Conservation (phyloP, 441 rosid species). For the Populus trichocarpa region DNA sequence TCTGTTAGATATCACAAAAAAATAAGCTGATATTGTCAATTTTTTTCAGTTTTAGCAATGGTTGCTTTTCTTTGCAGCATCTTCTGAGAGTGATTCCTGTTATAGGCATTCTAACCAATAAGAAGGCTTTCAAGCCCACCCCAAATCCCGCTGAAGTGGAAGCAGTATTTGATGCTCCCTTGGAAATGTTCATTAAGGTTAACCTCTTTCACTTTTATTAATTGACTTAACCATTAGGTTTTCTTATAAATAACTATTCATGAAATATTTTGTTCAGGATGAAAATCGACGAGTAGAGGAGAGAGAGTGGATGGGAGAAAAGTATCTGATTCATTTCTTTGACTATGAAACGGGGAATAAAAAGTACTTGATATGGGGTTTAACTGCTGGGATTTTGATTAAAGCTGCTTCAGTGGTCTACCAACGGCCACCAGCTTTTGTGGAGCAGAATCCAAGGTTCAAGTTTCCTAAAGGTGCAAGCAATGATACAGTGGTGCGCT, state of each 20-base stretch:
- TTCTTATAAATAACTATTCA: background rate
- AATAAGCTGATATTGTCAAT: background rate
- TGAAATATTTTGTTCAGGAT: slow-evolving; percentile 44
- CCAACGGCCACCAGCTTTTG: slow-evolving; percentile 62
- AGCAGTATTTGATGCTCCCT: slow-evolving; percentile 76
- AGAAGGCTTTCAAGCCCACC: slow-evolving; percentile 47
- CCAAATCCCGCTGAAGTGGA: slow-evolving; percentile 89
- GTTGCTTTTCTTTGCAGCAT: slow-evolving; percentile 50
- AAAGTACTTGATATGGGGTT: slow-evolving; percentile 75
- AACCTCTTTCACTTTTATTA: background rate
- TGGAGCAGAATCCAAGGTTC: slow-evolving; percentile 71
- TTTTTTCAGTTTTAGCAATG: slow-evolving; percentile 10
- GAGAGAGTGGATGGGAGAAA: slow-evolving; percentile 84
- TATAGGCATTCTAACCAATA: slow-evolving; percentile 62
- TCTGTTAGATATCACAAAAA: background rate
- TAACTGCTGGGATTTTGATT: slow-evolving; percentile 88
- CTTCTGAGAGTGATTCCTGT: slow-evolving; percentile 86
- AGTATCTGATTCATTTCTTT: slow-evolving; percentile 71
- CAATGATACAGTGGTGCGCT: slow-evolving; percentile 38
- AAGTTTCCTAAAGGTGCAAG: slow-evolving; percentile 45
- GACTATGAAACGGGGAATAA: slow-evolving; percentile 54
- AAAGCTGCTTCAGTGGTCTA: slow-evolving; percentile 82
- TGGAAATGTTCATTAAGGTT: slow-evolving; percentile 96
- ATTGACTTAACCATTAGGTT: slow-evolving; percentile 1
- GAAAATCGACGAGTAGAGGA: slow-evolving; percentile 71